Base-by-base conservation (phyloP, 495 filamentous ascomycete genomes). In the Aspergillus heteromorphus region DNA sequence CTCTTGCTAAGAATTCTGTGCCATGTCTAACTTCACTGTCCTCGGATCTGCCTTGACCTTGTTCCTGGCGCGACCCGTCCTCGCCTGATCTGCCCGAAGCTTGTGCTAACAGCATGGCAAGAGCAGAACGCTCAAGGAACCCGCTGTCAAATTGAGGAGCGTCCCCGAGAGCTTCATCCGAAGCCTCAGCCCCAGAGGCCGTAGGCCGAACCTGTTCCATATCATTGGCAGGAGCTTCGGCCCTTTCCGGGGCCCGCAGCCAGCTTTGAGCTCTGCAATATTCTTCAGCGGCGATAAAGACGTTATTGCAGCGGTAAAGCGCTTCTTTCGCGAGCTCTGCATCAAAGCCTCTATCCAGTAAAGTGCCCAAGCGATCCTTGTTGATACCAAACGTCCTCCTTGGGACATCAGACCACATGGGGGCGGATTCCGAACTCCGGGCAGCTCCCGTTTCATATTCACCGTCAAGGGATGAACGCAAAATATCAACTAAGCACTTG, bases 401-500 rank as follows among this genome's bases (percentile, higher is more conserved):
- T 29, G 66, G 53, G 0, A 60, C 42, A 18, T 75, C 75, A 7
- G 57, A 48, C 49, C 69, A 48, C 48, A 65, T 60, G 47, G 73
- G 73, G 11, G 71, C 66, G 30, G 81, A 79, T 43, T 87, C 84
- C 5, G 78, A 70, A 40, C 78, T 80, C 61, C 77, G 83, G 62
- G 78, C 77, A 11, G 87, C 88, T 31, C 76, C 81, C 9, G 72
- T 62, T 68, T 99, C 95, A 47, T 80, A 74, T 53, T 95, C 89
- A 40, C 83, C 87, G 60, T 85, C 82, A 20, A 92, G 77, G 17
- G 95, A 87, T 4, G 80, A 86, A 50, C 87, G 86, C 51, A 99
- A 73, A 31, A 97, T 92, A 40, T 89, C 85, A 59, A 97, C 83
- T 29, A 95, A 70, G 55, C 83, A 87, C 61, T 92, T 89, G 17